phyloP scores from a whole-genome alignment of 179 eudicot species.

The Drosera spatulata region DNA sequence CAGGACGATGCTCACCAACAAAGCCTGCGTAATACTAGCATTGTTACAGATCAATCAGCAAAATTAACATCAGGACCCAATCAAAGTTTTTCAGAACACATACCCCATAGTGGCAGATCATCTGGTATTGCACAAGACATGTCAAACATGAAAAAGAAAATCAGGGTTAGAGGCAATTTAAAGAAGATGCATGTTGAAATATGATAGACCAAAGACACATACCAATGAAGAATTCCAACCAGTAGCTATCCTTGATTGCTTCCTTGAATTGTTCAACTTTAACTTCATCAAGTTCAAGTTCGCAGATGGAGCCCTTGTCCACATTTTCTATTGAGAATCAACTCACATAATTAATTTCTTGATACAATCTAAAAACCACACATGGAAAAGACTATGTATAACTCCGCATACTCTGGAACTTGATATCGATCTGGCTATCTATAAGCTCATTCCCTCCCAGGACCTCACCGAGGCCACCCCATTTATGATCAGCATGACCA shows the following conservation, averaged over 20 bases:
- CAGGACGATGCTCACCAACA: constrained; percentile 53
- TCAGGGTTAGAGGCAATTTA: neutral
- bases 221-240: constrained; percentile 52
- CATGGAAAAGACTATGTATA: neutral
- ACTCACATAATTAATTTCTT: neutral
- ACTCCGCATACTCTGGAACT: constrained; percentile 35
- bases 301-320: constrained; percentile 24
- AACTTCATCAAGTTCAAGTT: constrained; percentile 26
- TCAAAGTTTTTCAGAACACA: constrained; percentile 3
- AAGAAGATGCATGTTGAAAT: neutral
- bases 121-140: constrained; percentile 20
- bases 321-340: constrained; percentile 16
- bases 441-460: constrained; percentile 71
- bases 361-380: neutral
- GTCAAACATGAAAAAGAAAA: constrained; percentile 1
- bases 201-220: constrained; percentile 5
- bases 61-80: neutral
- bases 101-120: constrained; percentile 74
- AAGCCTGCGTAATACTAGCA: constrained; percentile 27
- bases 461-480: constrained; percentile 84
- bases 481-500: constrained; percentile 44
- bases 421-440: constrained; percentile 50
- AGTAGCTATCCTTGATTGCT: constrained; percentile 27
- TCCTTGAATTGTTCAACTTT: constrained; percentile 48
- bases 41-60: neutral